A percentile compares a stretch with the other conserved stretches of the same genome.
Evolutionary conservation across 495 filamentous ascomycete genomes (phyloP).

Genomic region (Recurvomyces mirabilis): DNA sequence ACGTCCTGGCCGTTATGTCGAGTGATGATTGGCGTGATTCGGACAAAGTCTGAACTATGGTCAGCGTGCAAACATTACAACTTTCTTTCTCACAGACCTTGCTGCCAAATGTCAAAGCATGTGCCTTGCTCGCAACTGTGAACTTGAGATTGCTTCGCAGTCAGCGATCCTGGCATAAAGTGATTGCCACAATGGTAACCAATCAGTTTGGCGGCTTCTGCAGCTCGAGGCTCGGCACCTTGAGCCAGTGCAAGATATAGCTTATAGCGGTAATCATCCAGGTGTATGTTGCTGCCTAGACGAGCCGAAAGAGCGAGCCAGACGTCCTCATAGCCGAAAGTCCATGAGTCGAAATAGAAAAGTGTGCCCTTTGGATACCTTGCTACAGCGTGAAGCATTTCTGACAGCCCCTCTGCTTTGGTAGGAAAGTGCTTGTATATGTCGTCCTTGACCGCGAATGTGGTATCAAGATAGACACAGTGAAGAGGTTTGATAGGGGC

Average conservation of each 20-base stretch:
- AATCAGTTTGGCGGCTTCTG: constrained; percentile 55
- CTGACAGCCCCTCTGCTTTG: constrained; percentile 62
- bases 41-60: constrained; percentile 42
- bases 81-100: constrained; percentile 18
- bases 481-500: constrained; percentile 39
- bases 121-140: constrained; percentile 78
- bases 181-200: constrained; percentile 71
- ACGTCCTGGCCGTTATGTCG: constrained; percentile 49
- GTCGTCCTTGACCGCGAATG: constrained; percentile 45
- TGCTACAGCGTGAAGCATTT: constrained; percentile 58
- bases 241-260: constrained; percentile 57
- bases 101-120: constrained; percentile 46
- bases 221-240: constrained; percentile 22
- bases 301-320: constrained; percentile 71
- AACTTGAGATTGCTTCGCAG: constrained; percentile 54
- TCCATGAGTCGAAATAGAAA: constrained; percentile 86
- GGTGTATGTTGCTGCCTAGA: constrained; percentile 62
- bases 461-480: constrained; percentile 80
- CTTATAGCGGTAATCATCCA: constrained; percentile 66
- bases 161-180: constrained; percentile 58
- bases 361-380: constrained; percentile 62
- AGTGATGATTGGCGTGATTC: constrained; percentile 66
- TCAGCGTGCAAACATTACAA: background rate
- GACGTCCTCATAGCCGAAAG: constrained; percentile 82
- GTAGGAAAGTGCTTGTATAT: constrained; percentile 42